Evolutionary conservation across 345 rosid species (phyloP), one percentile per base, ranked within the genome.

Genomic region (Euphorbia tirucalli): DNA sequence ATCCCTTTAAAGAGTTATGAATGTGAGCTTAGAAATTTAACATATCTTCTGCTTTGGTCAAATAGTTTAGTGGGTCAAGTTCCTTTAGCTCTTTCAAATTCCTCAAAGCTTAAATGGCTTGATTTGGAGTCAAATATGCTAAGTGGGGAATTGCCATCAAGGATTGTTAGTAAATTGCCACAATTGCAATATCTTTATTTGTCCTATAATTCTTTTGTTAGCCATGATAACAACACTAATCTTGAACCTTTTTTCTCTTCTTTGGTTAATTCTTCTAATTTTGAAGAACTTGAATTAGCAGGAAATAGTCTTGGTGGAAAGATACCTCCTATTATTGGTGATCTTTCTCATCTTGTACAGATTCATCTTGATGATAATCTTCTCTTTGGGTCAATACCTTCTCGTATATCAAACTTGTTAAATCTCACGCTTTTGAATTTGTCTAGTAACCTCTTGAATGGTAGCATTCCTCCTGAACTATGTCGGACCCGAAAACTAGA

Each of bases 31-130:
- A 56, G 14, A 57, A 79, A 84, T n/a, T 72, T 94, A 67, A 85
- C 80, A 72, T 92, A 66, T 76, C 88, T 94, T 66, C 70, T 94
- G 19, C 88, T 94, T 16, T 94, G 98, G 97, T 92, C 97, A 3
- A 94, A 92, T 73, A 80, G 65, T 37, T 81, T 92, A 1, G 78
- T 52, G 5, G 95, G 98, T 11, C 56, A 13, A 2, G 78, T 94
- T 21, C 97, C 98, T 9, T 71, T 28, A 19, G 81, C 89, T 1
- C 87, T 94, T 37, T 77, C 88, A 3, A 92, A 92, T 76, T 90
- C 92, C 1, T 67, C 95, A 6, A 88, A 83, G 54, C 88, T 94
- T 59, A 44, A 76, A 79, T 94, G 98, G 98, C 83, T 94, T 0
- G 97, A 94, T 65, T 65, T 92, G 76, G 99, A 87, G 55, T 89